Conservation (phyloP, 1,284 basidiomycete genomes). For the Cryptococcus neoformans region DNA sequence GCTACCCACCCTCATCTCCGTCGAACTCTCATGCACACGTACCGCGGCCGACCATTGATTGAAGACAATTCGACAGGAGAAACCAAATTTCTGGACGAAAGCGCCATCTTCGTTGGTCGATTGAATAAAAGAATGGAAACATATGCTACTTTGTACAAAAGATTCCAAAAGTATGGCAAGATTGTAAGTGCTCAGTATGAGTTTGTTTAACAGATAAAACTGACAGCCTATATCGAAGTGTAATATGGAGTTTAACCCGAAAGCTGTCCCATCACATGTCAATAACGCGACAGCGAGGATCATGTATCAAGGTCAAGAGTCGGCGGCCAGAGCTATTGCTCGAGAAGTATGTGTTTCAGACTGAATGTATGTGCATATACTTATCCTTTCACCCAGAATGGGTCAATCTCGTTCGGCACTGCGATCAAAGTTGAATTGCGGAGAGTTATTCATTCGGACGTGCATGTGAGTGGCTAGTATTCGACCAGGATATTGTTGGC, state of each 20-base stretch:
- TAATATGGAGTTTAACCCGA: conserved; percentile 28
- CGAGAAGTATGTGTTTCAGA: conserved; percentile 25
- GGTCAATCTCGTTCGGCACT: conserved; percentile 26
- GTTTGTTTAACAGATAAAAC: not conserved
- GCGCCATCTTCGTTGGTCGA: conserved; percentile 31
- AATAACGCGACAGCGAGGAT: conserved; percentile 29
- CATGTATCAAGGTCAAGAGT: conserved; percentile 20
- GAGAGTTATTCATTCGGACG: conserved; percentile 27
- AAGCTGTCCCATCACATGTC: not conserved
- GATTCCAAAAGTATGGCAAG: conserved; percentile 36
- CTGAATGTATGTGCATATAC: no score
- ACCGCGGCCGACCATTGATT: conserved; percentile 23
- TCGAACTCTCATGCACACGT: conserved; percentile 17
- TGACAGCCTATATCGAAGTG: not conserved
- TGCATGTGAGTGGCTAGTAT: conserved; percentile 21
- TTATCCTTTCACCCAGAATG: conserved; percentile 12
- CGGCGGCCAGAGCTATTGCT: conserved; percentile 24
- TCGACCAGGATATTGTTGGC: not conserved
- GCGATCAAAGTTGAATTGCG: conserved; percentile 27
- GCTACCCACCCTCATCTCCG: conserved; percentile 12
- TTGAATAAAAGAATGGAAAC: conserved; percentile 31
- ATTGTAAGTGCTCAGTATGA: conserved; percentile 20
- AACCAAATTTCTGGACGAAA: conserved; percentile 25
- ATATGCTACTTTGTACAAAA: conserved; percentile 14
- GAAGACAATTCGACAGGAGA: conserved; percentile 14